Evolutionary conservation across 2,329 filamentous ascomycete genomes (phyloP), one percentile per base, ranked within the genome.

Genomic region (Teratosphaeria zuluensis): DNA sequence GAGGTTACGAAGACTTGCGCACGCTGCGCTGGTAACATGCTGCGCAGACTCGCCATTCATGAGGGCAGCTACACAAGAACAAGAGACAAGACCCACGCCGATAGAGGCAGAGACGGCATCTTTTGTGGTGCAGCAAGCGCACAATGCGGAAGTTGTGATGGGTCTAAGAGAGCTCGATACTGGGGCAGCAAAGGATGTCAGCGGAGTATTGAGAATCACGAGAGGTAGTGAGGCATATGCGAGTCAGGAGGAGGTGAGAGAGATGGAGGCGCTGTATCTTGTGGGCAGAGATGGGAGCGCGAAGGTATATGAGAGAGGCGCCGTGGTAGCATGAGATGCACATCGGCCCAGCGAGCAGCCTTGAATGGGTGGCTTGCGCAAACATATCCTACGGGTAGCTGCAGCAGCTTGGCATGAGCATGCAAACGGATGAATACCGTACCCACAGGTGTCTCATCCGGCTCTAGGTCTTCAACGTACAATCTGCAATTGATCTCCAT

Each of bases 181-280:
- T 0, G 92, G 92, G 0, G 85, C 86, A n/a, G 92, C 92, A 62
- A 86, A 82, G 70, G 92, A 96, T 74, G 89, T 97, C 33, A 95
- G 89, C 74, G 92, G 92, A 2, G 90, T 96, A 51, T 69, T 96
- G 62, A 82, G 91, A 64, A 79, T 94, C 55, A 92, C 88, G 19
- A 78, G 80, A 52, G 85, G 85, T 3, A 77, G 76, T 16, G 70
- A 70, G 32, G 67, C 63, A 63, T 73, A 62, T 52, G 63, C 55
- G 30, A 54, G 54, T 2, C 61, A 59, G 14, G 69, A 73, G 16
- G 69, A 54, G 38, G 61, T 65, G 11, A 69, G 75, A 55, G 81
- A 89, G 66, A 84, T 79, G 62, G 92, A 96, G 75, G 81, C 88
- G 68, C 69, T 96, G 70, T 96, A 95, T 76, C 84, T 88, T 69